Evolutionary conservation across 2,329 filamentous ascomycete species (phyloP).

Genomic region (Sarocladium kiliense): DNA sequence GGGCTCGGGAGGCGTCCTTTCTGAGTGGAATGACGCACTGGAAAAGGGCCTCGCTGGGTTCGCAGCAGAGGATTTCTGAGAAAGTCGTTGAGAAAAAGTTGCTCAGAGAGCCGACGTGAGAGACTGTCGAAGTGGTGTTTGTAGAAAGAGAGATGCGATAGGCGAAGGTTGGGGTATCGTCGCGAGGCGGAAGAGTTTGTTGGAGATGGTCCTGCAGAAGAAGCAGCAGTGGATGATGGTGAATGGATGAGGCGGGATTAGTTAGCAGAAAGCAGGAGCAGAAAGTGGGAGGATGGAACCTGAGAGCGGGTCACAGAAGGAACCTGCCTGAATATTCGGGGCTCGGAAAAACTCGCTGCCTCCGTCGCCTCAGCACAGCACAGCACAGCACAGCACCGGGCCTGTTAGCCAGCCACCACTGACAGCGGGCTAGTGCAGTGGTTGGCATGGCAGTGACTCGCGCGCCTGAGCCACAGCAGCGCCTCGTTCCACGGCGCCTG

Average conservation of each 20-base stretch:
- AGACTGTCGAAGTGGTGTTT: slow-evolving; percentile 13
- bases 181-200: not conserved
- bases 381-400: too few species aligned
- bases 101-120: slow-evolving; percentile 11
- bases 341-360: slow-evolving; percentile 8
- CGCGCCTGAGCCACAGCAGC: slow-evolving; percentile 1
- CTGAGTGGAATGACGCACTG: slow-evolving; percentile 6
- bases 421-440: not conserved
- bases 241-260: slow-evolving; percentile 10
- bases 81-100: slow-evolving; percentile 8
- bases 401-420: not conserved
- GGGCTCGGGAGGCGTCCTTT: not conserved
- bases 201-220: not conserved
- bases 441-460: not conserved
- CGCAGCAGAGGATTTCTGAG: slow-evolving; percentile 4
- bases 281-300: slow-evolving; percentile 10
- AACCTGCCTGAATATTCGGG: not conserved
- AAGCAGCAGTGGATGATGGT: not conserved
- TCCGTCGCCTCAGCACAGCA: too few species aligned
- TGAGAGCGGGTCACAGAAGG: slow-evolving; percentile 7
- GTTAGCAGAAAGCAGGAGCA: slow-evolving; percentile 4
- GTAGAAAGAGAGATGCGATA: not conserved
- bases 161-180: slow-evolving; percentile 3
- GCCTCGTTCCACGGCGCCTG: not conserved
- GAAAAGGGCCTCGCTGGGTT: not conserved